Percentiles rank a stretch among this genome's conserved stretches.
These are phyloP conservation scores for Trypanosoma brucei DNA, from an alignment of 208 protist genomes.

Conservation along the genomic window DNA sequence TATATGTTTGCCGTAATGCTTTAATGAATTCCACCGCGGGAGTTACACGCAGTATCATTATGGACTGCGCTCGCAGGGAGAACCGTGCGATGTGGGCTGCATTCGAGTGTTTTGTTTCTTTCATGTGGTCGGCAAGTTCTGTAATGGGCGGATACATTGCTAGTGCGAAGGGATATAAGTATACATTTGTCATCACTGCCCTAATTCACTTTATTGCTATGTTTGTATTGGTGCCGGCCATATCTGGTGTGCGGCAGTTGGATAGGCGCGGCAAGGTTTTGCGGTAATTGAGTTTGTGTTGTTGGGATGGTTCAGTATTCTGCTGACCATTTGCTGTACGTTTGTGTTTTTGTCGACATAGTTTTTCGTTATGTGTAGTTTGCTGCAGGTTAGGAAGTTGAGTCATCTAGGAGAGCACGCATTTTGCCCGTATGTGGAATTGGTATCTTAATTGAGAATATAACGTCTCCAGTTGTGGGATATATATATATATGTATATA, in stretches of 20 bases:
- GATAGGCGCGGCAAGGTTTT: constrained; percentile 6
- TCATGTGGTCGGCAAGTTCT: constrained; percentile 63
- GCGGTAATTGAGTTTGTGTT: too few relatives aligned
- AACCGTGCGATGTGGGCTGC: constrained; percentile 54
- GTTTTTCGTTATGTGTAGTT: too few relatives aligned
- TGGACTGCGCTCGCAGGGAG: constrained; percentile 47
- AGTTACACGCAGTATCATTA: constrained; percentile 60
- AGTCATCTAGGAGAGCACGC: too few relatives aligned
- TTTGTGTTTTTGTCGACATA: too few relatives aligned
- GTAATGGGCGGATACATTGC: constrained; percentile 45
- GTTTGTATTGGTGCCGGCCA: constrained; percentile 34
- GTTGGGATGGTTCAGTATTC: too few relatives aligned
- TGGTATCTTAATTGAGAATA: too few relatives aligned
- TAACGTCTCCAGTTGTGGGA: too few relatives aligned
- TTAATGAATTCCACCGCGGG: constrained; percentile 59
- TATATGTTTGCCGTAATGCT: constrained; percentile 47
- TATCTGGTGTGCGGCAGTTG: constrained; percentile 21
- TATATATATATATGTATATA: too few relatives aligned
- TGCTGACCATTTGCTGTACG: too few relatives aligned
- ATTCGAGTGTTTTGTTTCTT: constrained; percentile 55
- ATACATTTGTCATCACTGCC: constrained; percentile 44
- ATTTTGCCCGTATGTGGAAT: too few relatives aligned
- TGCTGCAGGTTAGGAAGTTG: too few relatives aligned
- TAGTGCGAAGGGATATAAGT: constrained; percentile 33
- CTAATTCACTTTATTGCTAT: constrained; percentile 33